phyloP scores from a whole-genome alignment of 2,329 filamentous ascomycete species.

The Hymenotorrendiella dingleyae region DNA sequence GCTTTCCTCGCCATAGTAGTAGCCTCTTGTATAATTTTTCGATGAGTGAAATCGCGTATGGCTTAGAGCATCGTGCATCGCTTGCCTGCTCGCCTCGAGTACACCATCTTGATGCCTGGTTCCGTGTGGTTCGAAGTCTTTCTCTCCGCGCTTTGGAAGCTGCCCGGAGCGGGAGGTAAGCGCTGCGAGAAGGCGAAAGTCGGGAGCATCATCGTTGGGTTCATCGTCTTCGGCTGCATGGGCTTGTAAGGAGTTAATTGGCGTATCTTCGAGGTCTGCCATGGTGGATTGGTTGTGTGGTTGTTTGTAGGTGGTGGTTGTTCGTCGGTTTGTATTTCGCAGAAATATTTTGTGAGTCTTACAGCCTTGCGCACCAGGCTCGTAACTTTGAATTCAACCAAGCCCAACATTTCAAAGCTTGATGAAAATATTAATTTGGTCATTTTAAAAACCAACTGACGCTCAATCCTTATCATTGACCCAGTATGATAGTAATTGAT shows the following conservation, averaged over 20 bases:
- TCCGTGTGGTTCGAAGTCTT: constrained; percentile 93
- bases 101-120: constrained; percentile 73
- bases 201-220: constrained; percentile 74
- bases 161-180: constrained; percentile 47
- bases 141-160: constrained; percentile 85
- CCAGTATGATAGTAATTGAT: no score
- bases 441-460: no score
- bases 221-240: constrained; percentile 46
- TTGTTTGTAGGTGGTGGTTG: not conserved
- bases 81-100: constrained; percentile 73
- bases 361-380: constrained; percentile 8
- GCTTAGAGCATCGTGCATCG: constrained; percentile 82
- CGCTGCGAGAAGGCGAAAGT: constrained; percentile 69
- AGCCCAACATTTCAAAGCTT: no score
- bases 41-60: constrained; percentile 70
- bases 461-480: no score
- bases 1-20: constrained; percentile 59
- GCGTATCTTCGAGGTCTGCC: constrained; percentile 30
- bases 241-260: constrained; percentile 19
- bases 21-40: constrained; percentile 60
- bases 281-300: constrained; percentile 14
- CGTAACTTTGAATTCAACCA: no score
- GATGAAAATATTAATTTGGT: no score
- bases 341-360: constrained; percentile 4
- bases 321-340: no score